Percentiles rank a stretch among this genome's conserved stretches.
These are phyloP conservation scores for Russula lepida DNA, from an alignment of 768 basidiomycete species.

Conservation along the genomic window DNA sequence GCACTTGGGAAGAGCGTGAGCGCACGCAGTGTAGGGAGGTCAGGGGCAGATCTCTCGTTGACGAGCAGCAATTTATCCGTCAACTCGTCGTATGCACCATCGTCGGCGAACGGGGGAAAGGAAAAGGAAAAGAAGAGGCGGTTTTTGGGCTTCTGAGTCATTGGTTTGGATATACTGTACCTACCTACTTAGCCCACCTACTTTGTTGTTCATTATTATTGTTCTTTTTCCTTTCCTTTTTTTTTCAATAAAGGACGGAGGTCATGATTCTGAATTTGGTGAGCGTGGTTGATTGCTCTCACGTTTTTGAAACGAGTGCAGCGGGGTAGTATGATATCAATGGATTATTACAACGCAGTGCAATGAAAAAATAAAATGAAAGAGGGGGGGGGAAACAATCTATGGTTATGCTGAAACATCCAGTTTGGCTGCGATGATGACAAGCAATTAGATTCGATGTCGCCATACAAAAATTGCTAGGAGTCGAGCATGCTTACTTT, in stretches of 20 bases:
- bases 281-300: not conserved
- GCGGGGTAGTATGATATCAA: not conserved
- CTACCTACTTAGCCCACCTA: not conserved
- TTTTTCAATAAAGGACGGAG: not conserved
- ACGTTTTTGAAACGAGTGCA: not conserved
- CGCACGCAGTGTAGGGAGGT: slow-evolving; percentile 20
- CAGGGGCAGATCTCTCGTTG: slow-evolving; percentile 42
- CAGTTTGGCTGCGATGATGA: slow-evolving; percentile 11
- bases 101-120: slow-evolving; percentile 22
- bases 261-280: not conserved
- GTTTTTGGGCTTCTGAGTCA: slow-evolving; percentile 16
- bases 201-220: slow-evolving; percentile 1
- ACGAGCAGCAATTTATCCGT: slow-evolving; percentile 39
- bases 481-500: slow-evolving; percentile 49
- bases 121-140: slow-evolving; percentile 69
- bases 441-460: not conserved
- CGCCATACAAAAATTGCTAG: not conserved
- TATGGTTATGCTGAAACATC: slow-evolving; percentile 15
- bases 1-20: slow-evolving; percentile 28
- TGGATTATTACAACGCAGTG: not conserved
- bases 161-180: not conserved
- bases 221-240: not conserved
- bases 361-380: not conserved
- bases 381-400: not conserved
- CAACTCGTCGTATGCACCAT: not conserved